Evolutionary conservation across 768 basidiomycete genomes (phyloP).

Genomic region (Leccinellum rugosiceps): DNA sequence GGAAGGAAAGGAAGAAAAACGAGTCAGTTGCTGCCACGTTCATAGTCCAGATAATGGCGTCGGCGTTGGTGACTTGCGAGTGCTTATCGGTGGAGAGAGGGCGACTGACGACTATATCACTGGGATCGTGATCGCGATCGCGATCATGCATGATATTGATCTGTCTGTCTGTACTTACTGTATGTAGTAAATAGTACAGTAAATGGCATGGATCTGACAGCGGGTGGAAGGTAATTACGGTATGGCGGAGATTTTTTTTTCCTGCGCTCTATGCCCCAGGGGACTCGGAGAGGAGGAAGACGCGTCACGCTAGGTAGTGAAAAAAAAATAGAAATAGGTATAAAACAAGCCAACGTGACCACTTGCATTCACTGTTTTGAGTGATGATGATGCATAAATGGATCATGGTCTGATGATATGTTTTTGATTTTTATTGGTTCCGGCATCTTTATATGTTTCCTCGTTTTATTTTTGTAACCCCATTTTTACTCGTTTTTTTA

Average conservation of each 20-base stretch:
- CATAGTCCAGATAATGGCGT: background rate
- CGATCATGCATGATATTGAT: background rate
- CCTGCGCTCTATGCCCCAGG: constrained; percentile 26
- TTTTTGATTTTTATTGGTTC: background rate
- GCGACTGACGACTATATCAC: background rate
- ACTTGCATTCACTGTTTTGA: background rate
- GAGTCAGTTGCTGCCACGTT: constrained; percentile 16
- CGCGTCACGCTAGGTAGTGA: background rate
- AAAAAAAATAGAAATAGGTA: background rate
- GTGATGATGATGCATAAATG: constrained; percentile 4
- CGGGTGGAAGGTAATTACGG: constrained; percentile 14
- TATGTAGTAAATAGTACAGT: background rate
- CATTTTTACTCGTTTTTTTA: background rate
- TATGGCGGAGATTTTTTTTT: constrained; percentile 16
- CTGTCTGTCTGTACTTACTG: background rate
- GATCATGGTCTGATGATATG: constrained; percentile 10
- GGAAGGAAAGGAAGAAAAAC: background rate
- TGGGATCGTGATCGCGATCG: background rate
- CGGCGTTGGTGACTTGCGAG: background rate
- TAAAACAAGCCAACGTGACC: constrained; percentile 16
- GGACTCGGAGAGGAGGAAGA: background rate
- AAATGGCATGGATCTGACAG: constrained; percentile 10
- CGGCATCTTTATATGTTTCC: background rate
- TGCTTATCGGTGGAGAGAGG: constrained; percentile 18
- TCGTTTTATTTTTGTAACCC: background rate